Evolutionary conservation across 1,284 basidiomycete genomes (phyloP), one percentile per base, ranked within the genome.

Genomic region (Rhodotorula mucilaginosa): DNA sequence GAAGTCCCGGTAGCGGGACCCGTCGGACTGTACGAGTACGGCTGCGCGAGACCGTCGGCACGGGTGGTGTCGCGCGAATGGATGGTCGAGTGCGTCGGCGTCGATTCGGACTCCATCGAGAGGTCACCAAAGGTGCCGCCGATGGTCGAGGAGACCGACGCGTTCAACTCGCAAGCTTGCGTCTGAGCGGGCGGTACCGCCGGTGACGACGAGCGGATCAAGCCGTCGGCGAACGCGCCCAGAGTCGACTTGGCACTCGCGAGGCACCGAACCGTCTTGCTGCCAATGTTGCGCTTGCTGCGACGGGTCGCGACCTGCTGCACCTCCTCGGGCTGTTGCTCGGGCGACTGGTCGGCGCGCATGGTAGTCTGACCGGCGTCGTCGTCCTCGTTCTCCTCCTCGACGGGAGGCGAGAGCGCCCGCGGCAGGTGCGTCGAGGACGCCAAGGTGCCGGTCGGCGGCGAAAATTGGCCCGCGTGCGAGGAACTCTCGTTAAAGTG

Each of bases 31-130:
- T 68, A 71, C 26, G 67, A 65, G 60, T 62, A 68, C 18, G 70
- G 64, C n/a, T 58, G 59, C 0, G 68, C 65, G 62, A 73, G 71
- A 8, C 34, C 48, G 31, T 19, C 49, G 4, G 59, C 23, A 26
- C 59, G 59, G 1, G 64, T 49, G 13, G 60, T 47, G 2, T 26
- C 61, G 10, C 70, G 69, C 26, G 74, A 72, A 47, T 74, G 73
- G 7, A 64, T 56, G 1, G 69, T 71, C 58, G 72, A 69, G 44
- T 76, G 74, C 10, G 74, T 76, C 16, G 74, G 74, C 15, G 74
- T 76, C 56, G 72, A 68, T 13, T 76, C 74, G 31, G 64, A 59
- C 52, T 75, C 74, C 61, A 74, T 68, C 63, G 69, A 68, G 21
- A 69, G 56, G 52, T 73, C 71, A 44, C 64, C 71, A n/a, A 68